phyloP scores from a whole-genome alignment of 306 rosid species.

The Prinsepia uniflora region DNA sequence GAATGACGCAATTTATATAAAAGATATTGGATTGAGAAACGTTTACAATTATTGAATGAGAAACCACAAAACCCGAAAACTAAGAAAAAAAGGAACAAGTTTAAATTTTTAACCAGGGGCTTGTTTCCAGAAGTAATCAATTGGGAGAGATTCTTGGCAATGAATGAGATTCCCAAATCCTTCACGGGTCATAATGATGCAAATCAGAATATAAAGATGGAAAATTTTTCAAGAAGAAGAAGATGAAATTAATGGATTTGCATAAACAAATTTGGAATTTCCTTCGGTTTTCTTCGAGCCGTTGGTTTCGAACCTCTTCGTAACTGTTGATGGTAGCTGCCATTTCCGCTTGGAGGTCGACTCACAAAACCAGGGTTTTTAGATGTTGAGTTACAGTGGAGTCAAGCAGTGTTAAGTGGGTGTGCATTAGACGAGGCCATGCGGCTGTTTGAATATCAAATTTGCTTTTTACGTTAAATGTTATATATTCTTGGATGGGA shows the following conservation, averaged over 20 bases:
- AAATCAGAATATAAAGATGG: background rate
- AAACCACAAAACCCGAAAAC: background rate
- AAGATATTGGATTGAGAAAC: background rate
- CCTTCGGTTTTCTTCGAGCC: constrained; percentile 65
- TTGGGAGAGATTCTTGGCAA: constrained; percentile 49
- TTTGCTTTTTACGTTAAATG: background rate
- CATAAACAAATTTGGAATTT: constrained; percentile 48
- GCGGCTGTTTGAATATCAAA: constrained; percentile 4
- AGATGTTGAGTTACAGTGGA: background rate
- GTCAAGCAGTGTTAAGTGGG: background rate
- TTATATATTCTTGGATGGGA: no score
- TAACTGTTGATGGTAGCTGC: constrained; percentile 30
- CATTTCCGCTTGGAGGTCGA: background rate
- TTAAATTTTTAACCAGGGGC: constrained; percentile 33
- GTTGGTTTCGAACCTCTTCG: constrained; percentile 64
- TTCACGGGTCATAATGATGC: constrained; percentile 10
- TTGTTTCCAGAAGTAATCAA: constrained; percentile 40
- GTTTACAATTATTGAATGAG: background rate
- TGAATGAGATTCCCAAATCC: constrained; percentile 60
- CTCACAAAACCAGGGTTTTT: background rate
- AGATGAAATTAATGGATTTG: background rate
- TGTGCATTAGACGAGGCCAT: background rate
- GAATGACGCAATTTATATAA: no score
- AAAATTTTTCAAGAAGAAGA: background rate
- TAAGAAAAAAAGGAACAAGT: background rate